Percentiles rank a stretch among this genome's conserved stretches.
Evolutionary conservation across 2,329 filamentous ascomycete species (phyloP).

Genomic region (Aspergillus sp.): DNA sequence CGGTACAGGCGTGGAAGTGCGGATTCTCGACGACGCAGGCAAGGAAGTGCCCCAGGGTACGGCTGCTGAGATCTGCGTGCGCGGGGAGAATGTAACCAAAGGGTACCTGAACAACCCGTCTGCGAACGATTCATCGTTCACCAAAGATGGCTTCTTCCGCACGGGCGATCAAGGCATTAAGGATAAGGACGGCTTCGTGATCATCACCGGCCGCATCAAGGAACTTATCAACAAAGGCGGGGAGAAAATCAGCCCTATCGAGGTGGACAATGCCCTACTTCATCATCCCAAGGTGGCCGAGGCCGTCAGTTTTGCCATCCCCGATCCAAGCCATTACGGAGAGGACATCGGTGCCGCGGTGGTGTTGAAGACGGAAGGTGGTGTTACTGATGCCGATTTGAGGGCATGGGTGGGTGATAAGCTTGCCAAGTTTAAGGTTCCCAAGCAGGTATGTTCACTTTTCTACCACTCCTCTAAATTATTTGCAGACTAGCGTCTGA

Average conservation of each 20-base stretch:
- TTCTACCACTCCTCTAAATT: not conserved
- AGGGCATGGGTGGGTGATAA: slow-evolving; percentile 60
- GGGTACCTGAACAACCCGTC: slow-evolving; percentile 77
- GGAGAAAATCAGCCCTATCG: slow-evolving; percentile 83
- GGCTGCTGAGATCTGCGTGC: slow-evolving; percentile 76
- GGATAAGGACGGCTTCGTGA: slow-evolving; percentile 71
- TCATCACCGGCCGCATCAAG: slow-evolving; percentile 88
- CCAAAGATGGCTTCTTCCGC: slow-evolving; percentile 70
- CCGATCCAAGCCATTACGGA: slow-evolving; percentile 67
- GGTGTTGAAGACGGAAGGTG: slow-evolving; percentile 59
- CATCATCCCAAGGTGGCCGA: slow-evolving; percentile 65
- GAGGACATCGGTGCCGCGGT: slow-evolving; percentile 73
- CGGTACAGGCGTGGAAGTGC: slow-evolving; percentile 74
- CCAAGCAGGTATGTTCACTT: slow-evolving; percentile 57
- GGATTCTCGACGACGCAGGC: slow-evolving; percentile 64
- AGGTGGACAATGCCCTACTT: slow-evolving; percentile 74
- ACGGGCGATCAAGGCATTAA: slow-evolving; percentile 79
- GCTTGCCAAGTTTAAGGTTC: slow-evolving; percentile 76
- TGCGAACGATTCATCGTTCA: slow-evolving; percentile 68
- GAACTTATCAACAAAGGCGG: slow-evolving; percentile 84
- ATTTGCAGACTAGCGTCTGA: too few species aligned
- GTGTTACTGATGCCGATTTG: slow-evolving; percentile 52
- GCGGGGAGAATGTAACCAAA: slow-evolving; percentile 72
- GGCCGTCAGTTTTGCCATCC: slow-evolving; percentile 74
- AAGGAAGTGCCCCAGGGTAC: slow-evolving; percentile 59